These are phyloP conservation scores for Daldinia bambusicola DNA, from an alignment of 495 filamentous ascomycete species.

Conservation along the genomic window DNA sequence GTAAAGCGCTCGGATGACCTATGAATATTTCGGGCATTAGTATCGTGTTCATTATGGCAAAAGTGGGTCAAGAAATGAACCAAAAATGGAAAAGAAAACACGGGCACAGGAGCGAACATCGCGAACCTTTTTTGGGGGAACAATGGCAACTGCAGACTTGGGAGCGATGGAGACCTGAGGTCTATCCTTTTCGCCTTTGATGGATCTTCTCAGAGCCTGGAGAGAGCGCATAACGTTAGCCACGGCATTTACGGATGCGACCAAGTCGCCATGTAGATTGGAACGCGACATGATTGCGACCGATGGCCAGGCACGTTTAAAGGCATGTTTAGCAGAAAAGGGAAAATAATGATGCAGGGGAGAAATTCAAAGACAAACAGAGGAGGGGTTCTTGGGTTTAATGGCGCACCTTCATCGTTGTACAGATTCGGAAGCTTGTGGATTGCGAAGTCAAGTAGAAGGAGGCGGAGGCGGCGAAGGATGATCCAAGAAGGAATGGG, in stretches of 20 bases:
- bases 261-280: slow-evolving; percentile 30
- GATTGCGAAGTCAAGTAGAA: slow-evolving; percentile 34
- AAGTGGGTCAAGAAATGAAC: slow-evolving; percentile 12
- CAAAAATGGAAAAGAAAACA: slow-evolving; percentile 24
- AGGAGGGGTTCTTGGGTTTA: slow-evolving; percentile 39
- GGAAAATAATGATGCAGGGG: slow-evolving; percentile 27
- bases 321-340: slow-evolving; percentile 30
- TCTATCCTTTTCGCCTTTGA: slow-evolving; percentile 85
- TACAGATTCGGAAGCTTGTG: slow-evolving; percentile 43
- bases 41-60: slow-evolving; percentile 25
- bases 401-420: slow-evolving; percentile 64
- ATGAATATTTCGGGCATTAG: slow-evolving; percentile 44
- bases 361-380: slow-evolving; percentile 37
- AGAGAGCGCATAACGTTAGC: slow-evolving; percentile 56
- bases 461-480: slow-evolving; percentile 29
- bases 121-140: slow-evolving; percentile 94
- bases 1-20: slow-evolving; percentile 98
- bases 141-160: slow-evolving; percentile 93
- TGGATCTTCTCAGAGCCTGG: slow-evolving; percentile 83
- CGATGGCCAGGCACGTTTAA: slow-evolving; percentile 11
- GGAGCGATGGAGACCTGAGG: slow-evolving; percentile 89
- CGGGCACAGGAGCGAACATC: slow-evolving; percentile 29
- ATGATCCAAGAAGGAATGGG: slow-evolving; percentile 39
- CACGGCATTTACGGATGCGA: slow-evolving; percentile 30
- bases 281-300: slow-evolving; percentile 45